Evolutionary conservation across 495 filamentous ascomycete genomes (phyloP), one percentile per base, ranked within the genome.

Genomic region (Xylaria flabelliformis): DNA sequence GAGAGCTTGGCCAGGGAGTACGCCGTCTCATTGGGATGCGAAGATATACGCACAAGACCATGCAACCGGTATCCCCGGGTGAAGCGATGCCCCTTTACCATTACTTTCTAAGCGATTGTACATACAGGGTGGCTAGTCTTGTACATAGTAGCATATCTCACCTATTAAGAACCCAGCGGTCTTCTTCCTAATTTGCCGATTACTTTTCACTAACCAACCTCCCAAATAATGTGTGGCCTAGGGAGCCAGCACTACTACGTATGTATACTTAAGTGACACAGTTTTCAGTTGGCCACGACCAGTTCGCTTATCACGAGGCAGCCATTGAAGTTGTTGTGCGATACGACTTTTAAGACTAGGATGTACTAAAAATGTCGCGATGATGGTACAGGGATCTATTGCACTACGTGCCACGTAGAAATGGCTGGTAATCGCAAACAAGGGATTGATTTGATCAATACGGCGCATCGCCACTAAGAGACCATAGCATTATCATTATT

Each of bases 71-170:
- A n/a, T 39, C 9, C 58, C 58, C 58, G 32, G 58, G 15, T 64
- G 21, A 13, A 17, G 10, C 59, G 12, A 64, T 50, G 63, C 24
- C 63, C 39, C 63, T 46, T 65, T 65, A 48, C 42, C 7, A 64
- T 64, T 44, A 44, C n/a, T 21, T 64, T 17, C 61, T 34, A 10
- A 63, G 39, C 9, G 7, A 24, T 29, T 29, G 39, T 50, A 24
- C 12, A 32, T 50, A 24, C 12, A 32, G 24, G 48, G 42, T 19
- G 4, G n/a, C 15, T 2, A 5, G 51, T 7, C 55, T 32, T 51
- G 7, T n/a, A n/a, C n/a, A n/a, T n/a, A n/a, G n/a, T 51, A 51
- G n/a, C 50, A 24, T 51, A 9, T 51, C n/a, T 3, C 3, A 24
- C 10, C 6, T 39, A 39, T 8, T 6, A 39, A 39, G 6, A 39